Evolutionary conservation across 805 yeast species (phyloP), one percentile per base, ranked within the genome.

Genomic region (Hanseniaspora valbyensis): DNA sequence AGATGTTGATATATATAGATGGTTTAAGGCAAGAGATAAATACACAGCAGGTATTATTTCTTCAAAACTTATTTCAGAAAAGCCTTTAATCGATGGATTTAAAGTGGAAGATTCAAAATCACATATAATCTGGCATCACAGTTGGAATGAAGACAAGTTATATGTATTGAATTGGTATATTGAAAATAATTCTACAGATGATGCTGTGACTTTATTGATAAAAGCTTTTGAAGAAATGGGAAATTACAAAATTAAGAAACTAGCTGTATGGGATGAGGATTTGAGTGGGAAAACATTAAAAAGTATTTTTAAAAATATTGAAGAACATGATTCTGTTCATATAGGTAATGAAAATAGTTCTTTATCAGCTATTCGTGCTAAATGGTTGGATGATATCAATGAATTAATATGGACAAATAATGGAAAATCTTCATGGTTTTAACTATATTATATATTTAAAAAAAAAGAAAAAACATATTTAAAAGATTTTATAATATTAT

Each of bases 381-480:
- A 66, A 19, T 51, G 53, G 13, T 61, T 58, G 2, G 57, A 55
- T 36, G 58, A 58, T 1, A 54, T 56, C 1, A 58, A 57, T 1
- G 46, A 56, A 12, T 55, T 62, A 24, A 49, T 58, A 2, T 74
- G 78, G 78, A 69, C 61, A 21, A 60, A 66, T 52, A 71, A 71
- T 49, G 67, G 73, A 13, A 72, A 72, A 55, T 74, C 70, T 60
- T 67, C 73, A 40, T 74, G 78, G 78, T 74, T 73, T 56, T 74
- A 52, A 52, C 18, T 25, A 21, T 16, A 22, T 30, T 33, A 19
- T 34, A 34, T 44, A 24, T 64, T 66, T 22, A 32, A 16, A 32
- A 32, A 32, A 14, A 6, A 32, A 32, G 6, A 26, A 40, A 25
- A 14, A 9, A 14, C n/a, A n/a, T n/a, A n/a, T n/a, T n/a, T n/a